A percentile compares a stretch with the other conserved stretches of the same genome.
These are phyloP conservation scores for Peltaster fructicola DNA, from an alignment of 2,329 filamentous ascomycete genomes.

Conservation along the genomic window DNA sequence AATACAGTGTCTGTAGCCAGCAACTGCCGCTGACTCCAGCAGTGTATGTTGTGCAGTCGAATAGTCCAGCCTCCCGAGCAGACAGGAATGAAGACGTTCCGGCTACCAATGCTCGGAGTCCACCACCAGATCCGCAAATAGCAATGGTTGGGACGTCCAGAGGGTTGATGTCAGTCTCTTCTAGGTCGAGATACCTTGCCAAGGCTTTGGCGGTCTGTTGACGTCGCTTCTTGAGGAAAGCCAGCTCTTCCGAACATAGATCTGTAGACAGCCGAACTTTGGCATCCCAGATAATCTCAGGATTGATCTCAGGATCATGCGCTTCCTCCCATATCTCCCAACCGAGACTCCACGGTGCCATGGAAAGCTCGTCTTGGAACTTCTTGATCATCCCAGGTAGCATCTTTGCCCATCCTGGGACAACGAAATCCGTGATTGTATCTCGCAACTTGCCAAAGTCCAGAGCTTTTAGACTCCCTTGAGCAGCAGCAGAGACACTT, in stretches of 20 bases:
- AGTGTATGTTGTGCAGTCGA: constrained; percentile 88
- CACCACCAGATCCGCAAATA: constrained; percentile 85
- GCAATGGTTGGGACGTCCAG: constrained; percentile 89
- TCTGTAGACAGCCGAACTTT: constrained; percentile 64
- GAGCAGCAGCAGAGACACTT: constrained; percentile 7
- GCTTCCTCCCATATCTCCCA: constrained; percentile 90
- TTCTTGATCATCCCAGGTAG: constrained; percentile 65
- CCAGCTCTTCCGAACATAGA: constrained; percentile 67
- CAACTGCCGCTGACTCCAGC: constrained; percentile 91
- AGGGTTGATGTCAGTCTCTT: constrained; percentile 67
- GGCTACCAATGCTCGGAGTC: constrained; percentile 74
- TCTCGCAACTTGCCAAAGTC: constrained; percentile 12
- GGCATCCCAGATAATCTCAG: constrained; percentile 71
- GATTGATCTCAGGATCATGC: constrained; percentile 64
- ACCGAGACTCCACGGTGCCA: constrained; percentile 72
- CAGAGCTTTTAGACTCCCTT: constrained; percentile 13
- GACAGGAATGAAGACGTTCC: constrained; percentile 77
- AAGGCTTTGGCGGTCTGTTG: constrained; percentile 53
- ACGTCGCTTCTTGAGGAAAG: constrained; percentile 53
- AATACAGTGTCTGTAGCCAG: constrained; percentile 80
- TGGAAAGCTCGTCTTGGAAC: constrained; percentile 71
- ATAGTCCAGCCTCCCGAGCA: constrained; percentile 68
- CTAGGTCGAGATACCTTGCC: constrained; percentile 62
- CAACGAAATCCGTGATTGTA: constrained; percentile 29
- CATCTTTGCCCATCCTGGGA: constrained; percentile 66